Conservation (phyloP, 768 basidiomycete species). For the Nevesoporus exiguus region DNA sequence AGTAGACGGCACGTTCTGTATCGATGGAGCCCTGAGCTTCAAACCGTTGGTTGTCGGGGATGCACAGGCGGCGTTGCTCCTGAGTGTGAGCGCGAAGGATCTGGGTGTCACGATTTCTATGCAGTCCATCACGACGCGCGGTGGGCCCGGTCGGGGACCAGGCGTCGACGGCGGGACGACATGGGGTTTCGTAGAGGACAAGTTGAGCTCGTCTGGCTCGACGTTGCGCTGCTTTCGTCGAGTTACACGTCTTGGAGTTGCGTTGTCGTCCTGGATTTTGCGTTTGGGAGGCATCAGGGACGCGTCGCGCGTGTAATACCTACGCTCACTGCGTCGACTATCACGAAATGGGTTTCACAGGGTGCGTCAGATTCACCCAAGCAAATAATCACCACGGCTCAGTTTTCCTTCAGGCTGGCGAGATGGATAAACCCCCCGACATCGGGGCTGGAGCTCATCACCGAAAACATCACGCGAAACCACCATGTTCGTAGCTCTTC, state of each 20-base stretch:
- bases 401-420: constrained; percentile 49
- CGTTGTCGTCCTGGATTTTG: constrained; percentile 32
- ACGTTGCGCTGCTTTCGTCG: constrained; percentile 21
- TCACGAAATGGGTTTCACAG: constrained; percentile 61
- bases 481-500: constrained; percentile 50
- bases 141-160: constrained; percentile 11
- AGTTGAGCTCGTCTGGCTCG: constrained; percentile 32
- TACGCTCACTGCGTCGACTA: constrained; percentile 10
- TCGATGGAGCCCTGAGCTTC: neutral
- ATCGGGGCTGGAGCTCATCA: constrained; percentile 62
- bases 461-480: constrained; percentile 65
- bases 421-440: constrained; percentile 83
- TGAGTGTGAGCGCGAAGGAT: neutral
- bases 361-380: constrained; percentile 33
- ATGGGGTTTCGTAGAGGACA: constrained; percentile 8
- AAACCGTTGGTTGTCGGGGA: constrained; percentile 11
- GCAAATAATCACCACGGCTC: neutral
- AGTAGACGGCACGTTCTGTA: constrained; percentile 13
- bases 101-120: constrained; percentile 32
- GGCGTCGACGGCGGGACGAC: constrained; percentile 22
- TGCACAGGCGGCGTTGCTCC: neutral
- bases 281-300: constrained; percentile 39
- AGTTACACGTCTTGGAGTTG: constrained; percentile 35
- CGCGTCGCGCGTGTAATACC: constrained; percentile 20
- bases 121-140: constrained; percentile 30